A percentile compares a stretch with the other conserved stretches of the same genome.
Conservation (phyloP, 1,284 basidiomycete species). For the Fomitopsis palustris region DNA sequence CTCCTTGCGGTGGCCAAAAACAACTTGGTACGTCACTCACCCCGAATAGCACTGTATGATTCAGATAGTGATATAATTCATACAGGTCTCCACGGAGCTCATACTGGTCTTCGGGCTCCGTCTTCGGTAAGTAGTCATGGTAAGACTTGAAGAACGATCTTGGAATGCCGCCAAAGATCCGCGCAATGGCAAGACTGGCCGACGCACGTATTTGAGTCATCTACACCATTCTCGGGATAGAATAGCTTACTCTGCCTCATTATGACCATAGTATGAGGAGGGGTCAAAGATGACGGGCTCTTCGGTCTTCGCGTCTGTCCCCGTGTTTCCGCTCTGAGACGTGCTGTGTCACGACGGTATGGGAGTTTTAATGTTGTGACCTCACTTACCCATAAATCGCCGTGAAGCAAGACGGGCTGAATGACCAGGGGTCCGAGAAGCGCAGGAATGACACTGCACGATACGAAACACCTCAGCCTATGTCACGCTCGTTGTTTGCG, state of each 20-base stretch:
- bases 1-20: not conserved
- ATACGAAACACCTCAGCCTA: not conserved
- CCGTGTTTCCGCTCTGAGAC: constrained; percentile 68
- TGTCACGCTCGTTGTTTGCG: not conserved
- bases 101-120: constrained; percentile 69
- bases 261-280: constrained; percentile 81
- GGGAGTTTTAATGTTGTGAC: constrained; percentile 18
- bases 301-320: constrained; percentile 49
- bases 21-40: constrained; percentile 41
- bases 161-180: constrained; percentile 84
- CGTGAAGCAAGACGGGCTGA: constrained; percentile 77
- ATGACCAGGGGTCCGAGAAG: constrained; percentile 62
- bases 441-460: constrained; percentile 68
- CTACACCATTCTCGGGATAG: not conserved
- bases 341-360: not conserved
- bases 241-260: constrained; percentile 74
- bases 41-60: constrained; percentile 75
- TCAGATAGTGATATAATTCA: constrained; percentile 86
- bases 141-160: constrained; percentile 71
- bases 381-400: constrained; percentile 76
- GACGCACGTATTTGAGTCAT: not conserved
- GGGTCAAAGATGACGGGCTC: constrained; percentile 81
- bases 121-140: constrained; percentile 64
- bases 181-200: constrained; percentile 72
- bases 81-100: constrained; percentile 70